Percentiles rank a stretch among this genome's conserved stretches.
These are phyloP conservation scores for Starmera pachycereana DNA, from an alignment of 805 yeast genomes.

Conservation along the genomic window DNA sequence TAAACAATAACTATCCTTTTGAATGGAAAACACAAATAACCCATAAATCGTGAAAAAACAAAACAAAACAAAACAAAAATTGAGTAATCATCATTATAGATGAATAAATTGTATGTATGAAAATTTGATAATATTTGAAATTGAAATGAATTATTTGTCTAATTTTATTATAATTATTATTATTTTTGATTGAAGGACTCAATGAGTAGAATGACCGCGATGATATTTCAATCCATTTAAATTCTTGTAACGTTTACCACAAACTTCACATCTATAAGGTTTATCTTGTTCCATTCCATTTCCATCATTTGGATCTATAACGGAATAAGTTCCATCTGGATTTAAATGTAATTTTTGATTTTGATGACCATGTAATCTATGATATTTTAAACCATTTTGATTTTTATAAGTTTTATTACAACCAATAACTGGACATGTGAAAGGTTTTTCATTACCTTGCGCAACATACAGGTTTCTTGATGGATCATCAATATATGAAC, in stretches of 20 bases:
- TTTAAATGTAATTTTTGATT: constrained; percentile 86
- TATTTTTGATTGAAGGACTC: neutral
- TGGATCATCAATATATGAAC: constrained; percentile 85
- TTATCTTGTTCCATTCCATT: constrained; percentile 95
- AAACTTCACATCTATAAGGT: constrained; percentile 96
- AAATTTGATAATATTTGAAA: too few species aligned
- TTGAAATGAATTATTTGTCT: neutral
- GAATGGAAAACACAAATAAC: too few species aligned
- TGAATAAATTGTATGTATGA: too few species aligned
- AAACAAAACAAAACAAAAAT: too few species aligned
- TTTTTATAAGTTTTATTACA: constrained; percentile 96
- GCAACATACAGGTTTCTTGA: constrained; percentile 89
- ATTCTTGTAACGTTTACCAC: constrained; percentile 95
- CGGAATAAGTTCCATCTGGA: constrained; percentile 86
- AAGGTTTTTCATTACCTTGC: constrained; percentile 92
- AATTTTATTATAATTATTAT: too few species aligned
- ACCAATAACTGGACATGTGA: constrained; percentile 95
- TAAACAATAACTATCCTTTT: too few species aligned
- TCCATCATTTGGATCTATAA: constrained; percentile 92
- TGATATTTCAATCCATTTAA: constrained; percentile 94
- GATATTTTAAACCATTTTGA: constrained; percentile 95
- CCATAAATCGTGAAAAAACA: too few species aligned
- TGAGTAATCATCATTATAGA: too few species aligned
- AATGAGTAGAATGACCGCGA: constrained; percentile 97
- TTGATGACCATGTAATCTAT: constrained; percentile 93